Evolutionary conservation across 345 rosid species (phyloP), one percentile per base, ranked within the genome.

Genomic region (Noccaea bulbosa): DNA sequence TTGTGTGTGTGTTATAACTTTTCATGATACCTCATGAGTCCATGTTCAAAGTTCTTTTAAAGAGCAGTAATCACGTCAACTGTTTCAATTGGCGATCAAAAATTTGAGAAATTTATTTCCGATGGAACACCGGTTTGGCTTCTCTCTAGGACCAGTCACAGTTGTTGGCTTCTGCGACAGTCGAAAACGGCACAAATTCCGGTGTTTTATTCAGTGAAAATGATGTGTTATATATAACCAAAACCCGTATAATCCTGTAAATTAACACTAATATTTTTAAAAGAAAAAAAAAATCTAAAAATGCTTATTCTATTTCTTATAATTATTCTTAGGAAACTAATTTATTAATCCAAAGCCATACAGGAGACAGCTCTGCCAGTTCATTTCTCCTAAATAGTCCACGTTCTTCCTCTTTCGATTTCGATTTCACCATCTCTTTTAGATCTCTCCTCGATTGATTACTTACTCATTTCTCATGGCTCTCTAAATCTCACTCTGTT

Each of bases 51-150:
- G 90, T 88, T 72, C 93, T 88, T 83, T 93, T 96, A 0, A 96
- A 92, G 22, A 88, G 86, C 74, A 88, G 77, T 78, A 93, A 65
- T n/a, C 80, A 90, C 97, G 77, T 93, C 97, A 0, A 96, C 93
- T 34, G 97, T 93, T 24, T 27, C 30, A 27, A 27, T 0, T 0
- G 4, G 4, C 30, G 30, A 27, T 27, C 30, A 3, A 1, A 27
- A 27, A 27, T 27, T 27, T 27, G 30, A 4, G 30, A 27, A 4
- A 27, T 27, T 27, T 2, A 4, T 27, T 27, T 27, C 30, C 30
- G 30, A 27, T 27, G 4, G 30, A 27, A 27, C 4, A 4, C 30
- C 30, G 4, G 30, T 27, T 27, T 27, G 30, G 30, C 30, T 27
- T 27, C 22, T 20, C 1, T 20, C 22, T 20, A 20, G 22, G 22